Conservation (phyloP, 1,284 basidiomycete species). For the Ustilago hordei region DNA sequence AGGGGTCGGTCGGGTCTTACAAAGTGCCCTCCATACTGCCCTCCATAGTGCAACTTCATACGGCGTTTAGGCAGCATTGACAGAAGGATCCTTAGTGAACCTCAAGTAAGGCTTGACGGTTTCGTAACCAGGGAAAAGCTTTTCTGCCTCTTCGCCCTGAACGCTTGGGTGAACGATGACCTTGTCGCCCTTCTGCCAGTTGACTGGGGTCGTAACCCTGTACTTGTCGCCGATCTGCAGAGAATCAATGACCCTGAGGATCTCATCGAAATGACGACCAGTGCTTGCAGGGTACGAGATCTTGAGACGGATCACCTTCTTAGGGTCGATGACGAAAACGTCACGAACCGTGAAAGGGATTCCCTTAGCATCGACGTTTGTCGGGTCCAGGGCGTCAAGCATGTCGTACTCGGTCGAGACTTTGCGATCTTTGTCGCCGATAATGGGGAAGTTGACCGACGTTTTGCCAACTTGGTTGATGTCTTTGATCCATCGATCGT, state of each 20-base stretch:
- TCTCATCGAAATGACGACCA: constrained; percentile 78
- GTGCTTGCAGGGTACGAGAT: constrained; percentile 78
- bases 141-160: constrained; percentile 86
- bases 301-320: constrained; percentile 76
- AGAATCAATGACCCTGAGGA: constrained; percentile 84
- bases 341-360: constrained; percentile 74
- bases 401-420: constrained; percentile 79
- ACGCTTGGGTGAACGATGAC: constrained; percentile 96
- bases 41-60: background rate
- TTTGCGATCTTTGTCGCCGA: constrained; percentile 89
- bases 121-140: constrained; percentile 79
- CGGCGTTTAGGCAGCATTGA: constrained; percentile 16
- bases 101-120: constrained; percentile 73
- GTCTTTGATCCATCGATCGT: constrained; percentile 91
- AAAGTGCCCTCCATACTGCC: no score
- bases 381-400: constrained; percentile 93
- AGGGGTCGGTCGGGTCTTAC: no score
- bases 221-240: constrained; percentile 86
- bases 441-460: constrained; percentile 90
- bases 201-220: constrained; percentile 77
- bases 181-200: constrained; percentile 93
- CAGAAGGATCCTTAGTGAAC: constrained; percentile 70
- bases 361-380: constrained; percentile 93
- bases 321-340: constrained; percentile 69
- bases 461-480: constrained; percentile 80